Evolutionary conservation across 169 alveolate genomes (phyloP), one percentile per base, ranked within the genome.

Genomic region (Eimeria necatrix): DNA sequence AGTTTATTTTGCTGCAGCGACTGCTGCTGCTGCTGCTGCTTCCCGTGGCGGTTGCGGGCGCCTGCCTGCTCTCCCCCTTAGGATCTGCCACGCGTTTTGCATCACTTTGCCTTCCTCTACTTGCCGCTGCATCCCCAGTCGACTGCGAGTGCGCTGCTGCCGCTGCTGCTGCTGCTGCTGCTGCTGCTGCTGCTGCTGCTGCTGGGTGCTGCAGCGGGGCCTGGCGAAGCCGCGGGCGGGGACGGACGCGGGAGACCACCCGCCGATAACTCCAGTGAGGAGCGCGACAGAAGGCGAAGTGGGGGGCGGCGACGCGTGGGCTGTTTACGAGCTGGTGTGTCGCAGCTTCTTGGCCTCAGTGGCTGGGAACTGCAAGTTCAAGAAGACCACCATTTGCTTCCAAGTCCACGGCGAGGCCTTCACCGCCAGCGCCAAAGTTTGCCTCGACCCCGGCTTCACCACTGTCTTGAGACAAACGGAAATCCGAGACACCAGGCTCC

Each of bases 161-260:
- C 41, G 2, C 41, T 32, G 41, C 41, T 32, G 46, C 24, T 64
- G 41, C 4, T 14, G 68, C 68, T 59, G 10, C 68, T 24, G 41
- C 3, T 32, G 41, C 4, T 14, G 68, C 68, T 59, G 10, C 68
- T 24, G 41, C 3, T 32, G 41, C 41, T 32, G 41, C 41, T 32
- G 41, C 3, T 32, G 20, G 12, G 68, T 56, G 68, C 68, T 56
- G 53, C 93, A 90, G 88, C 24, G 59, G 51, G 94, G 94, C 6
- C 56, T 90, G 14, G 91, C 87, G 20, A 41, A 52, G 56, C 91
- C 94, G n/a, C 74, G 94, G 6, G 78, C 76, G 71, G 99, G 99
- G n/a, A 94, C 95, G 20, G 99, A 99, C 95, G 98, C 97, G 24
- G 99, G 99, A 0, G 99, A 99, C 92, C 99, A 99, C 94, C 99